Base-by-base conservation (phyloP, 2,329 filamentous ascomycete genomes). In the Plectosphaerella sp. region DNA sequence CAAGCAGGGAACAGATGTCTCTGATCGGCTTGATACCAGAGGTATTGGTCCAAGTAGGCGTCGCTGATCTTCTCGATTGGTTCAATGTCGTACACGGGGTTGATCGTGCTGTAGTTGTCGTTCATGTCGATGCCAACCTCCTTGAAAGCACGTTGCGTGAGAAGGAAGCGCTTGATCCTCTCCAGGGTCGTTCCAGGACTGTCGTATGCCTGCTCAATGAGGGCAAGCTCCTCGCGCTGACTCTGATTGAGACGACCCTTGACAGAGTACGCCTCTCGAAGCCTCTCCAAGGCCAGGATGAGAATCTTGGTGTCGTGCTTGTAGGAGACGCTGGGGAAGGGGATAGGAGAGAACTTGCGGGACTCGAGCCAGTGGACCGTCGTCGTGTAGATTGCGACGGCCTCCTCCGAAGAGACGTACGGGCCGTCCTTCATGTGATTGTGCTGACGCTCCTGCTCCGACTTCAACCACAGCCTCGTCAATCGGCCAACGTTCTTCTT, bases 81-180 rank as follows among this genome's bases (percentile, higher is more conserved):
- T 72, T 99, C 95, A 54, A 99, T 94, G 60, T 99, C 94, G 66
- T 99, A 99, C 1, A 99, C 94, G 0, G 94, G 95, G 66, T 99
- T 99, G 76, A 99, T 99, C 16, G 91, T 93, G 77, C 86, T 97
- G 74, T 99, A 99, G 66, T 99, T 99, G 74, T 99, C 94, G 69
- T 99, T 99, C 94, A 99, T 99, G 67, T 99, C 94, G 60, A 99
- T 99, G 51, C 93, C 94, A 45, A 99, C 94, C 72, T 99, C 94
- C 73, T 99, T 99, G 81, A 99, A 99, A 1, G 95, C 94, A 68
- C 94, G 85, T 67, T 99, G 94, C 0, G 95, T 99, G 45, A 99
- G 83, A 57, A 99, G 77, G 77, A 97, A 93, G 47, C 94, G 88
- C 78, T 99, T 99, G 74, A 99, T 99, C 53, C 94, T 83, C 57